phyloP scores from a whole-genome alignment of 192 early-diverging fungal genomes.

The Diversispora eburnea region DNA sequence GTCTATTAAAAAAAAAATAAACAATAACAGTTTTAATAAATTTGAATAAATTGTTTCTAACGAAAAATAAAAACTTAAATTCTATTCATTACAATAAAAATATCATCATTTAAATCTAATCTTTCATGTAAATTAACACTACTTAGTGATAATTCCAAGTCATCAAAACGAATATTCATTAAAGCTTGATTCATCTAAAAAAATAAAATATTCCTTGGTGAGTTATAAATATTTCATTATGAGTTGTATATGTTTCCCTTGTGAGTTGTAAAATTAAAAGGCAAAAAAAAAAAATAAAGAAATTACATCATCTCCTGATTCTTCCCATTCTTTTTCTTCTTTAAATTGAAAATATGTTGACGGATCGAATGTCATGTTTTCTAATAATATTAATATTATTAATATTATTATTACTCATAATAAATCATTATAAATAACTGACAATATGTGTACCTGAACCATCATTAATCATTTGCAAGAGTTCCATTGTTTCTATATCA shows the following conservation, averaged over 20 bases:
- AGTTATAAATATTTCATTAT: background rate
- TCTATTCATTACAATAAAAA: background rate
- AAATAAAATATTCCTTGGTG: background rate
- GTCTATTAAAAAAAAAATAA: background rate
- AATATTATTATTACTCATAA: background rate
- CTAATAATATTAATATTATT: background rate
- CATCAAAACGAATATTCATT: slow-evolving; percentile 16
- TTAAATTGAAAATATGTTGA: slow-evolving; percentile 21
- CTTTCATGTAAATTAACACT: slow-evolving; percentile 12
- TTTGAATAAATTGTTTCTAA: background rate
- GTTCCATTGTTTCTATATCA: background rate
- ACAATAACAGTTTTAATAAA: background rate
- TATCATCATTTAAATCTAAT: slow-evolving; percentile 16
- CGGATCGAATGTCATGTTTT: slow-evolving; percentile 3
- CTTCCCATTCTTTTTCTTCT: slow-evolving; percentile 16
- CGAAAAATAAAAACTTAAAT: background rate
- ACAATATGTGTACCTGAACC: background rate
- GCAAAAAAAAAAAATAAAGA: too few species aligned
- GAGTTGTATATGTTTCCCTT: background rate
- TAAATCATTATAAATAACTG: background rate
- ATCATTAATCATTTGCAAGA: slow-evolving; percentile 7
- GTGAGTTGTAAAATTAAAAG: background rate
- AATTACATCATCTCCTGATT: background rate
- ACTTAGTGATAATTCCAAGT: slow-evolving; percentile 13
- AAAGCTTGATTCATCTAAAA: slow-evolving; percentile 9